phyloP scores from a whole-genome alignment of 345 rosid species.

The Rubroshorea leprosula region DNA sequence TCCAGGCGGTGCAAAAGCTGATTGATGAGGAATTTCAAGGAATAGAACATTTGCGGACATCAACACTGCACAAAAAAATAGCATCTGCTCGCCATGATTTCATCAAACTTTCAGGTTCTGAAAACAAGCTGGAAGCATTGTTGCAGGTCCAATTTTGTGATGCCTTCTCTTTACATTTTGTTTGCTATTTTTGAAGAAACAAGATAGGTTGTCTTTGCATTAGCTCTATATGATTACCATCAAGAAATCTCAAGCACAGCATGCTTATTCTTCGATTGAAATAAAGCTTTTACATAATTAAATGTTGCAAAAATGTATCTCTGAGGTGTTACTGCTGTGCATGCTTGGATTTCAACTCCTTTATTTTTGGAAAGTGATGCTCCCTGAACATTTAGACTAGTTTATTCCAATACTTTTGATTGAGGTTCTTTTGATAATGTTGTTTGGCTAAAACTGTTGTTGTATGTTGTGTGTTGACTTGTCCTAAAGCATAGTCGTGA shows the following conservation, averaged over 20 bases:
- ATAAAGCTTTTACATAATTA: not conserved
- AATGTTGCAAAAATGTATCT: too few relatives aligned
- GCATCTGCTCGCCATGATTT: conserved; percentile 94
- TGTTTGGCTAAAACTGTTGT: too few relatives aligned
- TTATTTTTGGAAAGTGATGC: not conserved
- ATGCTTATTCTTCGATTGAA: not conserved
- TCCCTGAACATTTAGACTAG: not conserved
- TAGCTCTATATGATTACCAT: not conserved
- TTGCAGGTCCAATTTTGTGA: conserved; percentile 51
- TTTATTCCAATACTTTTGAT: not conserved
- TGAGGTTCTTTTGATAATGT: not conserved
- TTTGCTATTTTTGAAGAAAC: conserved; percentile 3
- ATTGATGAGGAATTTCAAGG: conserved; percentile 93
- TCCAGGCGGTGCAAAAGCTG: conserved; percentile 89
- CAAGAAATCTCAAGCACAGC: conserved; percentile 4
- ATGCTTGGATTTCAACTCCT: not conserved
- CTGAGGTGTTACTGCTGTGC: not conserved
- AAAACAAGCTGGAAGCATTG: conserved; percentile 88
- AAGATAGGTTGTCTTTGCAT: not conserved
- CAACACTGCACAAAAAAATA: conserved; percentile 83
- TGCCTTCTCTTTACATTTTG: conserved; percentile 4
- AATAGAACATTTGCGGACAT: conserved; percentile 79
- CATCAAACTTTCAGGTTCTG: conserved; percentile 76
- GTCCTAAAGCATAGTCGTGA: too few relatives aligned
- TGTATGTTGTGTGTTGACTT: too few relatives aligned